Conservation (phyloP, 176 grass and related monocot species). For the Puccinellia tenuiflora region DNA sequence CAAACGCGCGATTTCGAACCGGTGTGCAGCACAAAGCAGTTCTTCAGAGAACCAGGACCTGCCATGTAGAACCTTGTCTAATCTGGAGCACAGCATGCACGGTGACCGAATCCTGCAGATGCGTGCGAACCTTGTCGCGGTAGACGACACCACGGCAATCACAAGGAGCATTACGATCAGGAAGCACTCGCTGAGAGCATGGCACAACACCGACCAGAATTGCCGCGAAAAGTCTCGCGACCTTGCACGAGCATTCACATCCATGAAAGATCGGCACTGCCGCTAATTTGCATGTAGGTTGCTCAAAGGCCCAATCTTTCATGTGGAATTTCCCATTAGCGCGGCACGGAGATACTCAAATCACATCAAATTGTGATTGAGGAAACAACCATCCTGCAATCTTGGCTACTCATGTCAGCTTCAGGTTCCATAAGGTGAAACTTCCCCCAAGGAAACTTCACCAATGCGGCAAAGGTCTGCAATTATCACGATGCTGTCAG, state of each 20-base stretch:
- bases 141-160: slow-evolving; percentile 43
- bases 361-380: slow-evolving; percentile 10
- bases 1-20: slow-evolving; percentile 64
- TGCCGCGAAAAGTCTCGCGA: slow-evolving; percentile 23
- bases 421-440: neutral
- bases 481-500: slow-evolving; percentile 1
- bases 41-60: slow-evolving; percentile 67
- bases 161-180: slow-evolving; percentile 71
- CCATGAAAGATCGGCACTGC: slow-evolving; percentile 29
- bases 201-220: slow-evolving; percentile 53
- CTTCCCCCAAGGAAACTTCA: neutral
- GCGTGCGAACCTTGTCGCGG: slow-evolving; percentile 56
- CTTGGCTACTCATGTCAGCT: slow-evolving; percentile 4
- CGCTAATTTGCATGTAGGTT: slow-evolving; percentile 33
- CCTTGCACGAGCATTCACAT: slow-evolving; percentile 22
- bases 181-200: slow-evolving; percentile 62
- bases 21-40: slow-evolving; percentile 66
- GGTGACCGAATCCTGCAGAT: slow-evolving; percentile 59
- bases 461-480: neutral
- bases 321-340: slow-evolving; percentile 2
- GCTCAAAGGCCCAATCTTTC: neutral
- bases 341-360: slow-evolving; percentile 21
- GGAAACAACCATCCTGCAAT: neutral
- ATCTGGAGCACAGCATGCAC: slow-evolving; percentile 66
- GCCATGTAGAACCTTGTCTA: slow-evolving; percentile 46